Evolutionary conservation across 768 basidiomycete genomes (phyloP).

Genomic region (Naganishia friedmannii): DNA sequence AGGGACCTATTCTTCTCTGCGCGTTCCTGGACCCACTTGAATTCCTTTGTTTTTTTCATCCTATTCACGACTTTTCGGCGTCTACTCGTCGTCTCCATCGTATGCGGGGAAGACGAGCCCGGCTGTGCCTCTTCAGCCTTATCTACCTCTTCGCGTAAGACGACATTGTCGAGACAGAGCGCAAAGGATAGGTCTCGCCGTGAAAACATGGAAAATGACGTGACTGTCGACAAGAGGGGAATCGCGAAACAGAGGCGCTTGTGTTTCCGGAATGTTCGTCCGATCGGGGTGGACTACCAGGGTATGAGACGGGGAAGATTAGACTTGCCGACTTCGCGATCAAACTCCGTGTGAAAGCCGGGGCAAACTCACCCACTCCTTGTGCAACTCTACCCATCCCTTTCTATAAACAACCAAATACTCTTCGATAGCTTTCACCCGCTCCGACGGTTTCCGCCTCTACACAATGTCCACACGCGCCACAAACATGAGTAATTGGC

Average conservation of each 20-base stretch:
- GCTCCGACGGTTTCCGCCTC: constrained; percentile 60
- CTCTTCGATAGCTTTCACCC: constrained; percentile 68
- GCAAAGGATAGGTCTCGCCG: constrained; percentile 81
- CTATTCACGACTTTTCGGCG: background rate
- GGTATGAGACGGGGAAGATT: background rate
- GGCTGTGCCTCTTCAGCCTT: background rate
- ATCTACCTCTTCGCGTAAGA: constrained; percentile 17
- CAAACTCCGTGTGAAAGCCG: background rate
- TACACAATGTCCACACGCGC: constrained; percentile 58
- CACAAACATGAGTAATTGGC: constrained; percentile 53
- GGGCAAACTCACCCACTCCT: constrained; percentile 76
- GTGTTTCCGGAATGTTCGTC: constrained; percentile 66
- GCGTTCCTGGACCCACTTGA: constrained; percentile 55
- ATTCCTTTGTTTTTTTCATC: constrained; percentile 48
- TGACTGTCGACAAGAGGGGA: constrained; percentile 64
- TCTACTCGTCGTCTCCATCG: background rate
- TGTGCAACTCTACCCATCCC: constrained; percentile 74
- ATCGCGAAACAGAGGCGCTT: constrained; percentile 77
- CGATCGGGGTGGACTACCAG: constrained; percentile 61
- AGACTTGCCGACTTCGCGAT: background rate
- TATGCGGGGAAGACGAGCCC: background rate
- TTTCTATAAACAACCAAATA: constrained; percentile 82
- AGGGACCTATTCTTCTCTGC: constrained; percentile 66
- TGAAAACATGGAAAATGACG: constrained; percentile 79
- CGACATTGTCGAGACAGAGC: constrained; percentile 51